Conservation (phyloP, 169 alveolate species). For the Plasmodium gaboni region DNA sequence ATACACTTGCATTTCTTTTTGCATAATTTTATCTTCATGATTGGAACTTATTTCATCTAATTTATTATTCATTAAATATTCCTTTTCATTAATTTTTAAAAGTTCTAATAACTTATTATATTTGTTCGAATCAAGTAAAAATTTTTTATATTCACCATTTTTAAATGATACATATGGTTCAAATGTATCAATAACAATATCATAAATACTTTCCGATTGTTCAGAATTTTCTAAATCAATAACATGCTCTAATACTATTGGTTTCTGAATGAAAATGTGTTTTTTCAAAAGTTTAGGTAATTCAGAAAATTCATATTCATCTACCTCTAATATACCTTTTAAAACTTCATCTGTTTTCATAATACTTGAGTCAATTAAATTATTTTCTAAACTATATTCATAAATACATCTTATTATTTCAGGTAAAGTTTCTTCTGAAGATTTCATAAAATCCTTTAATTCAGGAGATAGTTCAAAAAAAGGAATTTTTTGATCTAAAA, state of each 20-base stretch:
- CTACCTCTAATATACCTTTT: constrained; percentile 66
- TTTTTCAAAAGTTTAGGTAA: constrained; percentile 65
- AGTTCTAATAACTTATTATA: constrained; percentile 35
- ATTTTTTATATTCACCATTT: constrained; percentile 45
- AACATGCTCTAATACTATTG: constrained; percentile 68
- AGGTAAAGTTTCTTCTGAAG: constrained; percentile 70
- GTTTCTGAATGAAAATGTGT: constrained; percentile 60
- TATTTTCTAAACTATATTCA: constrained; percentile 74
- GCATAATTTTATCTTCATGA: background rate
- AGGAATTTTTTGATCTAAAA: constrained; percentile 71
- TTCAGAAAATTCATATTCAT: constrained; percentile 67
- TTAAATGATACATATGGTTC: constrained; percentile 67
- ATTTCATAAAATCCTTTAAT: constrained; percentile 62
- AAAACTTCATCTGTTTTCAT: constrained; percentile 72
- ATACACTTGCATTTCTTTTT: background rate
- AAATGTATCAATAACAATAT: constrained; percentile 65
- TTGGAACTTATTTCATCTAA: background rate
- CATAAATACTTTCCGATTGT: constrained; percentile 71
- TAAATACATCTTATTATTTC: constrained; percentile 67
- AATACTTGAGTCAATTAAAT: constrained; percentile 38
- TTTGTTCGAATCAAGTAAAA: constrained; percentile 57
- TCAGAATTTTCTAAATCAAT: constrained; percentile 56
- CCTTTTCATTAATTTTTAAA: constrained; percentile 49
- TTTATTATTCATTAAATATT: background rate
- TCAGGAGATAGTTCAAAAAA: constrained; percentile 70